phyloP scores from a whole-genome alignment of 768 basidiomycete species.

The Lenzites betulinus region DNA sequence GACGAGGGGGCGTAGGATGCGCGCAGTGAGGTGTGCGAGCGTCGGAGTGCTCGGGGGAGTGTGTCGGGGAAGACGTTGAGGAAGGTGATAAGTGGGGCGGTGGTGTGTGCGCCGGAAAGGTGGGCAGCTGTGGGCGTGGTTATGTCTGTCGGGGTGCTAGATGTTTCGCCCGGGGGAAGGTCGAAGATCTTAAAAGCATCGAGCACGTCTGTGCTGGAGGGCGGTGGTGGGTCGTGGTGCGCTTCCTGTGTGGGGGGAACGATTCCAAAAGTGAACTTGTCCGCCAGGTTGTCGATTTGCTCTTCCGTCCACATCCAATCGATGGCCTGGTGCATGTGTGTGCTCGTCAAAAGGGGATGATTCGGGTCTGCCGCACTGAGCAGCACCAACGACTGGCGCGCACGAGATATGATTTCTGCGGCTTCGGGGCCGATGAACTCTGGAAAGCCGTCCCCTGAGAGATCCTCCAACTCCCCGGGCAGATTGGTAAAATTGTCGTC shows the following conservation, averaged over 20 bases:
- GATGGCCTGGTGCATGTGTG: slow-evolving; percentile 30
- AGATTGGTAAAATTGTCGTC: slow-evolving; percentile 25
- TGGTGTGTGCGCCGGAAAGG: slow-evolving; percentile 1
- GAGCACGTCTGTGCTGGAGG: neutral
- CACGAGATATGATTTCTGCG: slow-evolving; percentile 56
- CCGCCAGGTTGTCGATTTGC: slow-evolving; percentile 41
- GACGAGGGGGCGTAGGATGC: slow-evolving; percentile 63
- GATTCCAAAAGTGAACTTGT: neutral
- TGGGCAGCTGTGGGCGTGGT: slow-evolving; percentile 13
- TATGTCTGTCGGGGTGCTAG: slow-evolving; percentile 16
- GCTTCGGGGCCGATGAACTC: slow-evolving; percentile 59
- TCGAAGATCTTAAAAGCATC: slow-evolving; percentile 15
- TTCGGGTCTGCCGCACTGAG: slow-evolving; percentile 65
- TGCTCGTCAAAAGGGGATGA: slow-evolving; percentile 52
- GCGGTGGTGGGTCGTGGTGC: neutral
- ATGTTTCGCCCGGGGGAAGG: slow-evolving; percentile 13
- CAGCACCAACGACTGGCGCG: slow-evolving; percentile 68
- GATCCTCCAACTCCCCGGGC: slow-evolving; percentile 40
- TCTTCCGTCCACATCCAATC: slow-evolving; percentile 66
- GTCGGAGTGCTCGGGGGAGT: slow-evolving; percentile 65
- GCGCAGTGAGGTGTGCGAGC: slow-evolving; percentile 58
- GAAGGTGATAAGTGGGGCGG: slow-evolving; percentile 45
- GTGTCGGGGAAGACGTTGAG: slow-evolving; percentile 56
- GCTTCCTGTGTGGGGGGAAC: neutral
- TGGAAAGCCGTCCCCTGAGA: slow-evolving; percentile 48